Evolutionary conservation across 768 basidiomycete genomes (phyloP).

Genomic region (Crucibulum laeve): DNA sequence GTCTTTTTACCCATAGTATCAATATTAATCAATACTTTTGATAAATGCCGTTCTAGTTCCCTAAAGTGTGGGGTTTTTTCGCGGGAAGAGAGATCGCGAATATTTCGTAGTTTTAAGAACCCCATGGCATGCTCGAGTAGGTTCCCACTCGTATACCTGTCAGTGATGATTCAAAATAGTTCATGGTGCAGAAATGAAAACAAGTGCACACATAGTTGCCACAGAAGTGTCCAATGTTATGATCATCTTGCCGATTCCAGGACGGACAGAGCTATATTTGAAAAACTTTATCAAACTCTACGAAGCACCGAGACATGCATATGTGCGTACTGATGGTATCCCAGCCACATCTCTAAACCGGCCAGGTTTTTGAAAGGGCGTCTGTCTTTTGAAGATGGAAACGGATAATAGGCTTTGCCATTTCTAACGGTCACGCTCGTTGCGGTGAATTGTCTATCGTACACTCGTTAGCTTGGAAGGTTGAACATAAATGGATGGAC

Average conservation of each 20-base stretch:
- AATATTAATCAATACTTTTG: conserved; percentile 27
- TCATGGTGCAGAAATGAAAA: not conserved
- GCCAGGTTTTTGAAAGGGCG: conserved; percentile 6
- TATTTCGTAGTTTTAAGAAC: conserved; percentile 17
- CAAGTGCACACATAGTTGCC: conserved; percentile 34
- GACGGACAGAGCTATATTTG: conserved; percentile 39
- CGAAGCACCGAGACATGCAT: conserved; percentile 9
- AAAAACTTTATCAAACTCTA: not conserved
- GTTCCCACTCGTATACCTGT: conserved; percentile 24
- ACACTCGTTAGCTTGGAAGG: not conserved
- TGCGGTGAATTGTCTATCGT: not conserved
- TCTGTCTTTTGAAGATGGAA: conserved; percentile 19
- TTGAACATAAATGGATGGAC: conserved; percentile 9
- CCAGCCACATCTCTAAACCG: conserved; percentile 41
- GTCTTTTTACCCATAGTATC: conserved; percentile 14
- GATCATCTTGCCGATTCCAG: conserved; percentile 30
- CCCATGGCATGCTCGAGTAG: conserved; percentile 27
- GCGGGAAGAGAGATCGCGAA: conserved; percentile 23
- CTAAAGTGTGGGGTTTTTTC: conserved; percentile 18
- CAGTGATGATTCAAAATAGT: not conserved
- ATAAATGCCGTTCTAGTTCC: conserved; percentile 33
- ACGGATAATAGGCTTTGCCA: conserved; percentile 33
- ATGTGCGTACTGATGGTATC: conserved; percentile 51
- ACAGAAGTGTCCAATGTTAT: conserved; percentile 45
- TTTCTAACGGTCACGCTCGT: not conserved